Base-by-base conservation (phyloP, 75 land plant genomes). In the Cunninghamia lanceolata region DNA sequence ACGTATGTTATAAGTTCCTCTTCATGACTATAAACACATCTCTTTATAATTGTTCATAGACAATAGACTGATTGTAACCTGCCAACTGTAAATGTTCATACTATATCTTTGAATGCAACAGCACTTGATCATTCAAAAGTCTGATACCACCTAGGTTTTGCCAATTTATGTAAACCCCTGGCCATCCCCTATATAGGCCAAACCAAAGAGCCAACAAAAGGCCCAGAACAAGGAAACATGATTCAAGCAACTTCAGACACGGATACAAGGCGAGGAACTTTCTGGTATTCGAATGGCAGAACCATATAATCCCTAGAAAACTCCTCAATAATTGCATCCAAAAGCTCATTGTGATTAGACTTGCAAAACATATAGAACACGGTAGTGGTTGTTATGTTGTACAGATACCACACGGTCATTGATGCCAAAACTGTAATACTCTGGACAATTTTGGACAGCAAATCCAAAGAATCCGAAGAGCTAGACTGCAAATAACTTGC, bases 351-450 rank as follows among this genome's bases (percentile, higher is more conserved):
- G 32, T 89, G 86, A n/a, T 85, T 1, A 7, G 91, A 91, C 84
- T 92, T 92, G 71, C 89, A 89, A 71, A 88, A 89, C 87, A 89
- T 40, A 83, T 89, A 92, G 80, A 92, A 16, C 21, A 89, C 93
- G 21, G 87, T 71, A 73, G 3, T 53, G 38, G 88, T 85, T 46
- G 88, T 88, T 45, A 87, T 8, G 6, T 32, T 38, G 66, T 80
- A 83, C 25, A 91, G 88, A 73, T 86, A 36, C 59, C 89, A 21
- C 34, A 89, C 2, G 13, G 84, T 78, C 77, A 85, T 40, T 10
- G 75, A 63, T 17, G 82, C 86, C 54, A 87, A 84, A 5, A 84
- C 85, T 2, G 87, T 77, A 16, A 91, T 90, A n/a, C 84, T 91
- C 28, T 85, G 88, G 5, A 87, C 78, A 19, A 85, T 84, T 75